Evolutionary conservation across 2,329 filamentous ascomycete species (phyloP).

Genomic region (Trichophyton equinum): DNA sequence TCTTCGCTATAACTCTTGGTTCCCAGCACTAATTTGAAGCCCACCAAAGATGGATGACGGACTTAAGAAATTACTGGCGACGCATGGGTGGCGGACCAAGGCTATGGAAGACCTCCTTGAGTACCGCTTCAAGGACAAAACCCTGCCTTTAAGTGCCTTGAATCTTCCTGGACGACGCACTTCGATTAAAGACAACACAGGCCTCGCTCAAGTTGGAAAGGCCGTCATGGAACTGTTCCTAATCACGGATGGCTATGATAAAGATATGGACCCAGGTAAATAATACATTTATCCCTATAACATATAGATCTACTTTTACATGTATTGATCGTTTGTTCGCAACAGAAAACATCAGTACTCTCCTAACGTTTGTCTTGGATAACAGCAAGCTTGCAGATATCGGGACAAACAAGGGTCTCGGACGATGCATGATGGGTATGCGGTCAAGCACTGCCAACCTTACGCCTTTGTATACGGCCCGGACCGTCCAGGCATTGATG

Average conservation of each 20-base stretch:
- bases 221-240: slow-evolving; percentile 4
- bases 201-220: slow-evolving; percentile 9
- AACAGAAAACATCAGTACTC: not conserved
- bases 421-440: slow-evolving; percentile 10
- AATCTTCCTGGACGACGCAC: not conserved
- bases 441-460: slow-evolving; percentile 7
- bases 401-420: slow-evolving; percentile 9
- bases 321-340: not conserved
- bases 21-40: not conserved
- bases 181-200: slow-evolving; percentile 3
- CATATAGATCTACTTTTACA: too few species aligned
- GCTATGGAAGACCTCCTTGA: not conserved
- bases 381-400: slow-evolving; percentile 12
- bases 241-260: not conserved
- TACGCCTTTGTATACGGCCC: slow-evolving; percentile 18
- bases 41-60: not conserved
- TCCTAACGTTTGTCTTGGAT: not conserved
- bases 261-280: slow-evolving; percentile 3
- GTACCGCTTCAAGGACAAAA: not conserved
- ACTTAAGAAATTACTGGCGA: not conserved
- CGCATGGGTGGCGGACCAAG: not conserved
- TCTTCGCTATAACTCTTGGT: too few species aligned
- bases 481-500: slow-evolving; percentile 24
- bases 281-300: not conserved
- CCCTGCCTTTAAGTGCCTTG: not conserved